A percentile compares a stretch with the other conserved stretches of the same genome.
Evolutionary conservation across 2,329 filamentous ascomycete genomes (phyloP).

Genomic region (Davidsoniella virescens): DNA sequence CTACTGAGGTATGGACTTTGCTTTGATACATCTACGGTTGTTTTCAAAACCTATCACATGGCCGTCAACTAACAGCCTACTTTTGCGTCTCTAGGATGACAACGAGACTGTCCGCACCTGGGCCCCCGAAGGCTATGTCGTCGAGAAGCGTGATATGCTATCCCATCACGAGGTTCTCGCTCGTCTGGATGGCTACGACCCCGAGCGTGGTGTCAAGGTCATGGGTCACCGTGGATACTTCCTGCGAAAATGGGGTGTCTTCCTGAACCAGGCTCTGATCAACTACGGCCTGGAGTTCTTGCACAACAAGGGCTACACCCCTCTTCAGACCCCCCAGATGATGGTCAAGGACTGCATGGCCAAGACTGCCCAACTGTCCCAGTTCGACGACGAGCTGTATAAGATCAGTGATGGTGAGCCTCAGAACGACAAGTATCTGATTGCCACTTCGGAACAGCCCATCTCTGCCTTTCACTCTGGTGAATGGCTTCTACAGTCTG

Average conservation of each 20-base stretch:
- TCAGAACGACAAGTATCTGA: constrained; percentile 66
- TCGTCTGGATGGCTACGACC: constrained; percentile 79
- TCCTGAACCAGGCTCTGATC: constrained; percentile 74
- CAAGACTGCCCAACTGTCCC: constrained; percentile 91
- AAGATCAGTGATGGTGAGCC: constrained; percentile 83
- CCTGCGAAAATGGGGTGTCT: constrained; percentile 74
- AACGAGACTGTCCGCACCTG: constrained; percentile 64
- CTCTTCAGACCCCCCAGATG: constrained; percentile 78
- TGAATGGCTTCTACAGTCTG: constrained; percentile 75
- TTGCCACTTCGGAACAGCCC: constrained; percentile 83
- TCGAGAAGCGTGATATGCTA: constrained; percentile 61
- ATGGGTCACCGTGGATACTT: constrained; percentile 93
- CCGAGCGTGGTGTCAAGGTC: constrained; percentile 82
- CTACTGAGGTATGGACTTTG: constrained; percentile 49
- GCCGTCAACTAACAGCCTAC: constrained; percentile 4
- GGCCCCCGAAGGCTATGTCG: constrained; percentile 57
- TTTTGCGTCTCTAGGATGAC: constrained; percentile 41
- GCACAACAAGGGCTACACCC: constrained; percentile 61
- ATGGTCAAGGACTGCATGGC: constrained; percentile 94
- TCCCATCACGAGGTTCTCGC: constrained; percentile 92
- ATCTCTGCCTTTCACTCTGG: constrained; percentile 84
- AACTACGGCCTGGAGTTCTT: constrained; percentile 93
- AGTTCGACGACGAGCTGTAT: constrained; percentile 97
- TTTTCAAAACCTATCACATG: background rate
- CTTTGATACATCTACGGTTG: no score